Conservation (phyloP, 2,329 filamentous ascomycete species). For the Fusarium miscanthi region DNA sequence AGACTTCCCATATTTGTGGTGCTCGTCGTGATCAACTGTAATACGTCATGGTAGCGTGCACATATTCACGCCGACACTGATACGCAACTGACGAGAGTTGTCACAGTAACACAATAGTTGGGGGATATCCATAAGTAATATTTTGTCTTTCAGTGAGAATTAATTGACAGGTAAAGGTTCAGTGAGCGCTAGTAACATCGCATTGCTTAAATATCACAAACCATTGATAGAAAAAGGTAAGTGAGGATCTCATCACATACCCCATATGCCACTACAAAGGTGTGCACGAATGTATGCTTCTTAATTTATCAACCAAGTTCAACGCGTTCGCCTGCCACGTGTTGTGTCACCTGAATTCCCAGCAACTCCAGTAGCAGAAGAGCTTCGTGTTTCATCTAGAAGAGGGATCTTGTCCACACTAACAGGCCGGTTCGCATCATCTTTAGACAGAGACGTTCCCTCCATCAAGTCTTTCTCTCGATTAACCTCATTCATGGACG, state of each 20-base stretch:
- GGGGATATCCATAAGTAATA: not conserved
- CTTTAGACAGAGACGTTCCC: constrained; percentile 27
- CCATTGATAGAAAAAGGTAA: not conserved
- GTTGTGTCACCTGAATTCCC: constrained; percentile 57
- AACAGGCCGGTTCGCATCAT: constrained; percentile 38
- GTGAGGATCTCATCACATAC: not conserved
- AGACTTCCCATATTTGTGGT: not conserved
- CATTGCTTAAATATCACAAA: constrained; percentile 2
- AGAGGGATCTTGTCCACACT: constrained; percentile 68
- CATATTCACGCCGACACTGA: not conserved
- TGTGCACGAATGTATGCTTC: not conserved
- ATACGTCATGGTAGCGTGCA: not conserved
- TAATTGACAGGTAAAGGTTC: not conserved
- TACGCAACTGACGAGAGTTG: not conserved
- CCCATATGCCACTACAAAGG: not conserved
- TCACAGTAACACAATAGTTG: not conserved
- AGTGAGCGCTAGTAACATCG: not conserved
- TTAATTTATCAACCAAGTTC: constrained; percentile 5
- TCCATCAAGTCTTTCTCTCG: constrained; percentile 32
- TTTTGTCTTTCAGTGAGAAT: not conserved
- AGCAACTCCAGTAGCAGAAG: constrained; percentile 57
- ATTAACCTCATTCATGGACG: constrained; percentile 29
- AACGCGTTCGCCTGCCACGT: constrained; percentile 58
- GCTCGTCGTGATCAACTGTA: not conserved
- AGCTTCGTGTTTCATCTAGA: constrained; percentile 58